phyloP scores from a whole-genome alignment of 768 basidiomycete genomes.

The Dendrothele bispora region DNA sequence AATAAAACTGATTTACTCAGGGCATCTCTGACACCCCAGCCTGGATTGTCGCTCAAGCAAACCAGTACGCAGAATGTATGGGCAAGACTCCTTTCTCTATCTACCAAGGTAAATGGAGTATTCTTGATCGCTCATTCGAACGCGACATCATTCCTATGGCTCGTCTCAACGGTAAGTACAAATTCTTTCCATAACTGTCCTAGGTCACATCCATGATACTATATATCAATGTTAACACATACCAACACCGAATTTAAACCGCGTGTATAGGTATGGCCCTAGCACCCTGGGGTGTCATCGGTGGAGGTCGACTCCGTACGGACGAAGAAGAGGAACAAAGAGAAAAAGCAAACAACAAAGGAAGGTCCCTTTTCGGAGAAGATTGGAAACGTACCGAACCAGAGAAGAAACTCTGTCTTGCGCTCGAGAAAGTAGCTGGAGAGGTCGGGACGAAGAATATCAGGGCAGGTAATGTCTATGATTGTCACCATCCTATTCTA shows the following conservation, averaged over 20 bases:
- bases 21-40: constrained; percentile 31
- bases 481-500: no score
- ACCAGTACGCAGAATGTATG: constrained; percentile 14
- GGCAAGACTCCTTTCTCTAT: constrained; percentile 44
- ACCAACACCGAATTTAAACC: no score
- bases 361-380: no score
- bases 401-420: no score
- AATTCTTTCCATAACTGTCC: not conserved
- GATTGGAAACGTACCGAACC: no score
- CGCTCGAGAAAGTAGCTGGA: no score
- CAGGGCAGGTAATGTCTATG: no score
- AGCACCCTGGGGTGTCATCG: constrained; percentile 43
- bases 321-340: constrained; percentile 34
- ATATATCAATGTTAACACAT: not conserved
- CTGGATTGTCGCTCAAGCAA: constrained; percentile 35
- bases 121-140: constrained; percentile 35
- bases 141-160: constrained; percentile 42
- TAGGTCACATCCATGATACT: not conserved
- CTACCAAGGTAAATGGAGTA: constrained; percentile 39
- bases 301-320: constrained; percentile 37
- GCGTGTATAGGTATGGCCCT: constrained; percentile 41
- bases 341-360: constrained; percentile 15
- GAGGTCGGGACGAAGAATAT: no score
- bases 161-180: constrained; percentile 5
- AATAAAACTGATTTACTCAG: constrained; percentile 2